Evolutionary conservation across 352 stramenopile species (phyloP), one percentile per base, ranked within the genome.

Genomic region (Pythium monospermum): DNA sequence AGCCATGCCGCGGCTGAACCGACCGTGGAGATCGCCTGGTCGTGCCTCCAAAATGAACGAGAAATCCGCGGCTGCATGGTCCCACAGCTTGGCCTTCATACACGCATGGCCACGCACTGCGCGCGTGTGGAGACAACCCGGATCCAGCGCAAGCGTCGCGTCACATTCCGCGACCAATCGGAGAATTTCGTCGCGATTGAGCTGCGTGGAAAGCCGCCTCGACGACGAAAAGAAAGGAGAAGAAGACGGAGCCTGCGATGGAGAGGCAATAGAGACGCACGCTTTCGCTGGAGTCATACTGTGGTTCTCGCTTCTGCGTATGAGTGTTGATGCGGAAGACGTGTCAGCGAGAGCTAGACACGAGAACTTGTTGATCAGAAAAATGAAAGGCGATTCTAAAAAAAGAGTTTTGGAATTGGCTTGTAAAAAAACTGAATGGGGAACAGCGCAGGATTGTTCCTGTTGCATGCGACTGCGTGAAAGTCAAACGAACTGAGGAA

Each of bases 1-100:
- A 25, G 76, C 76, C 77, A 88, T 91, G 33, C 76, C 76, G 6
- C 80, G 80, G 48, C 74, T 87, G 51, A 91, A 91, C 1, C 74
- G 66, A 1, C 66, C 70, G 50, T 83, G 72, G 41, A 85, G 48
- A 59, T 91, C 78, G 26, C 83, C 75, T 1, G 73, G 61, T 22
- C 73, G 70, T 6, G 31, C 56, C 1, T 61, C 41, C 12, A 91
- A 49, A 32, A 89, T 76, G 22, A 57, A 57, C 1, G 61, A 70
- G 49, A 91, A 87, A 62, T 91, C 77, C 3, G 42, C 44, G 3
- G 82, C 57, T 4, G 75, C 76, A 33, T 68, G 47, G 10, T 72
- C 59, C 73, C 73, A 91, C 6, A 75, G 48, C 52, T 87, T 87
- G 36, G 70, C 70, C 52, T 89, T 87, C 65, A 91, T 76, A 35